phyloP scores from a whole-genome alignment of 345 rosid genomes.

The Atalantia buxifolia region DNA sequence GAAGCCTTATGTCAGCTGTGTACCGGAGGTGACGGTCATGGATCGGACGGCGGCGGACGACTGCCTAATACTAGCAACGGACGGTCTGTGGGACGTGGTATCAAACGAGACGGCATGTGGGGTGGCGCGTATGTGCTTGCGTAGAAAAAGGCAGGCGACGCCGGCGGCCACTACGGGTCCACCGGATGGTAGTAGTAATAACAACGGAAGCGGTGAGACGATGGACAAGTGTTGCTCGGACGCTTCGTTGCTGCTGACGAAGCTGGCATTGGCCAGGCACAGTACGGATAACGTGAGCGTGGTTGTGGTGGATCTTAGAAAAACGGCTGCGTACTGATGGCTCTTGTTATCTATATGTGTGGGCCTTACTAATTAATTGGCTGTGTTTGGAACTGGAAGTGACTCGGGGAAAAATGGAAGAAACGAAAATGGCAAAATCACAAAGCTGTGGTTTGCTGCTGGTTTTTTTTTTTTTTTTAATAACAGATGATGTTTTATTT shows the following conservation, averaged over 20 bases:
- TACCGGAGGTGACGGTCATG: slow-evolving; percentile 69
- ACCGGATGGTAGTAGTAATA: background rate
- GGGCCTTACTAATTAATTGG: no score
- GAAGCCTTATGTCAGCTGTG: slow-evolving; percentile 83
- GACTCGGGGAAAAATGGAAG: no score
- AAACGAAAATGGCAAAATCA: no score
- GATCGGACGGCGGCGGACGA: slow-evolving; percentile 74
- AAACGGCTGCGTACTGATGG: slow-evolving; percentile 32
- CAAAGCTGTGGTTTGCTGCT: no score
- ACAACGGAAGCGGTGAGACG: slow-evolving; percentile 2
- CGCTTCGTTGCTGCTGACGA: slow-evolving; percentile 65
- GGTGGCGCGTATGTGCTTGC: slow-evolving; percentile 62
- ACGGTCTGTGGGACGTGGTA: slow-evolving; percentile 93
- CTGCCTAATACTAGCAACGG: slow-evolving; percentile 76
- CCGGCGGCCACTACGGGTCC: background rate
- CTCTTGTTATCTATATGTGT: no score
- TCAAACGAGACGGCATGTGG: slow-evolving; percentile 76
- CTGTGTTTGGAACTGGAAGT: no score
- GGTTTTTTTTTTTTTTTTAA: no score
- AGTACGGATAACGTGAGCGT: slow-evolving; percentile 86
- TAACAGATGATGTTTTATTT: no score
- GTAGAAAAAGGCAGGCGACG: slow-evolving; percentile 6
- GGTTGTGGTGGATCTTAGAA: slow-evolving; percentile 70
- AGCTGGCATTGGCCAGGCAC: slow-evolving; percentile 73
- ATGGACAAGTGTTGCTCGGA: slow-evolving; percentile 61